Evolutionary conservation across 352 stramenopile species (phyloP).

Genomic region (Pythium vanterpoolii): DNA sequence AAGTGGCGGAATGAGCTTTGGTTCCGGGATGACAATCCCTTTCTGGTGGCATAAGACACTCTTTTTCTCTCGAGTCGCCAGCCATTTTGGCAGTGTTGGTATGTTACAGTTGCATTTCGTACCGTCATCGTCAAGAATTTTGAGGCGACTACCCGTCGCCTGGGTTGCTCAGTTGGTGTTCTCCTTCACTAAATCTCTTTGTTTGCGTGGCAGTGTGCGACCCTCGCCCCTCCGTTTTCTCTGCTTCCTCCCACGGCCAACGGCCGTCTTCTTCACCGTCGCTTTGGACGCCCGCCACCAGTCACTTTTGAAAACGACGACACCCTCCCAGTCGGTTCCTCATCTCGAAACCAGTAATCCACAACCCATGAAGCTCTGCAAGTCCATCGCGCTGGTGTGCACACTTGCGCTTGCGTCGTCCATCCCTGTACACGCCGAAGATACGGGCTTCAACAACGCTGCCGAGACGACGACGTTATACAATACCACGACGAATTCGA

Average conservation of each 20-base stretch:
- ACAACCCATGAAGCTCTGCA: constrained; percentile 9
- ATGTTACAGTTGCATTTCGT: no score
- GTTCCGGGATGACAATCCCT: no score
- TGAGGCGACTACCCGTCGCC: no score
- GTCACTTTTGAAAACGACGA: constrained; percentile 7
- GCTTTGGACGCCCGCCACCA: neutral
- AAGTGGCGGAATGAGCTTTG: neutral
- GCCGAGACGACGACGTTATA: neutral
- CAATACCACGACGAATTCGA: neutral
- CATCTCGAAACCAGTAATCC: neutral
- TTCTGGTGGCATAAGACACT: no score
- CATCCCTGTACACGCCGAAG: neutral
- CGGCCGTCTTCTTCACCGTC: no score
- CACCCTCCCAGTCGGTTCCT: neutral
- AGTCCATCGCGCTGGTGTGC: constrained; percentile 2
- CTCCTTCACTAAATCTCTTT: no score
- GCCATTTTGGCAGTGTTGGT: no score
- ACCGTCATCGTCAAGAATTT: no score
- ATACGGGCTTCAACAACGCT: neutral
- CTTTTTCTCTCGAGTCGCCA: no score
- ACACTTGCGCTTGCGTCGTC: constrained; percentile 9
- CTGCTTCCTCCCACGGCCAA: neutral
- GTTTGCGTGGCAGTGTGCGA: neutral
- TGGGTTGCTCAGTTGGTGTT: no score
- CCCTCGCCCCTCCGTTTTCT: neutral